Base-by-base conservation (phyloP, 2,329 filamentous ascomycete genomes). In the Hypoxylon sp. region DNA sequence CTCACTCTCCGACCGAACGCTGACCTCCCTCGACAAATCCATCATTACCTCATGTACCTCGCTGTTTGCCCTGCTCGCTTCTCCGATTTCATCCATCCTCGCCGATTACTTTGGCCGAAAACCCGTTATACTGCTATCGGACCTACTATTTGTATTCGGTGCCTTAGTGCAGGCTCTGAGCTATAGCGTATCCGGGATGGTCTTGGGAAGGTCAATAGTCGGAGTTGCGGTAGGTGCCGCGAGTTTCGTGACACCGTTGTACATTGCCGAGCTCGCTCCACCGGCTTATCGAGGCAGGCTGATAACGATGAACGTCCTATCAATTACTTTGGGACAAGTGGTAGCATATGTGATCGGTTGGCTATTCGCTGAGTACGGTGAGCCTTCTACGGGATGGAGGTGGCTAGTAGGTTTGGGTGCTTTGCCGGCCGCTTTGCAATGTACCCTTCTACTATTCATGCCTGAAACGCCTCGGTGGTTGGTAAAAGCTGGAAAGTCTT, bases 331-430 rank as follows among this genome's bases (percentile, higher is more conserved):
- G 10, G 95, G 95, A 0, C 94, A 98, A 80, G 92, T 97, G 1
- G 87, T 97, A 19, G 94, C 95, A 1, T 98, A 98, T 79, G 77
- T 97, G 1, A 81, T 94, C 5, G 95, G 95, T 1, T 97, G 92
- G 91, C 79, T 85, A 0, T 90, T 97, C 50, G 86, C 89, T 5
- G 84, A 86, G 61, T 82, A 83, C 63, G 86, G 83, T 0, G 78
- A 81, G 63, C 73, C 77, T 21, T 76, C 75, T 36, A 86, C 85
- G 11, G 93, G 91, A 1, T 98, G 95, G 94, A 85, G 93, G 53
- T 97, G 92, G 90, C 94, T 97, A 87, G 94, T 98, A 0, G 94
- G 94, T 0, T 80, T 98, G 0, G 95, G 94, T 0, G 92, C 92
- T 7, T 68, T 91, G 25, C 95, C 95, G 0, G 94, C 94, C 0